phyloP scores from a whole-genome alignment of 176 grass and related monocot species.

The maize (Zea mays) region DNA sequence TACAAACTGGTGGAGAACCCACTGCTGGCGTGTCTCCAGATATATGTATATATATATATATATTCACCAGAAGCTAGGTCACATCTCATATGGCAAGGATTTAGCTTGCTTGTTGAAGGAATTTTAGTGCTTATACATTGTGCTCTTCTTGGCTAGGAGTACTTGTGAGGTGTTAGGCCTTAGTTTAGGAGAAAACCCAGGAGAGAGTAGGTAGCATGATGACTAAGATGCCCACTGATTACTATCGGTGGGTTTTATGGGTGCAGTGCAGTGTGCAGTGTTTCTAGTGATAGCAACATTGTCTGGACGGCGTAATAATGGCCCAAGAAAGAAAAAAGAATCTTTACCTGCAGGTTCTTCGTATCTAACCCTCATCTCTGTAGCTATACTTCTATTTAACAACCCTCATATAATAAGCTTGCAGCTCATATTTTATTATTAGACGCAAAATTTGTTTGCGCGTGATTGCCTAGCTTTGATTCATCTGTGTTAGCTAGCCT shows the following conservation, averaged over 20 bases:
- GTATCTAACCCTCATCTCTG: slow-evolving; percentile 40
- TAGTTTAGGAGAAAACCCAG: slow-evolving; percentile 35
- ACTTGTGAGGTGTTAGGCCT: slow-evolving; percentile 17
- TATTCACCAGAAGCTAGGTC: background rate
- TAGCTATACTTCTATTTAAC: background rate
- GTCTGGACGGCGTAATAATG: slow-evolving; percentile 36
- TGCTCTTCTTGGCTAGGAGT: slow-evolving; percentile 29
- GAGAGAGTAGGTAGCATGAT: slow-evolving; percentile 47
- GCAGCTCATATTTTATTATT: background rate
- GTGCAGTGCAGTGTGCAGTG: slow-evolving; percentile 21
- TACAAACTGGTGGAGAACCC: slow-evolving; percentile 44
- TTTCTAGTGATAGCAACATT: slow-evolving; percentile 46
- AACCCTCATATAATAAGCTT: background rate
- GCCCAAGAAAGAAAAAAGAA: slow-evolving; percentile 28
- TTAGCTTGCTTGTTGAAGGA: background rate
- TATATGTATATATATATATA: slow-evolving; percentile 23
- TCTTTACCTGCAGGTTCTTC: slow-evolving; percentile 34
- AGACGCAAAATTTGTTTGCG: background rate
- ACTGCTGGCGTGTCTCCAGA: slow-evolving; percentile 25
- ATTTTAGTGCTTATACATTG: slow-evolving; percentile 1
- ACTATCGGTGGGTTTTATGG: slow-evolving; percentile 51
- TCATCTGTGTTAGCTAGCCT: background rate
- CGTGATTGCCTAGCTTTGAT: background rate
- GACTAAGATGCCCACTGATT: slow-evolving; percentile 52
- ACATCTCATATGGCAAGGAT: background rate